Evolutionary conservation across 1,284 basidiomycete genomes (phyloP).

Genomic region (Cryptococcus sp.): DNA sequence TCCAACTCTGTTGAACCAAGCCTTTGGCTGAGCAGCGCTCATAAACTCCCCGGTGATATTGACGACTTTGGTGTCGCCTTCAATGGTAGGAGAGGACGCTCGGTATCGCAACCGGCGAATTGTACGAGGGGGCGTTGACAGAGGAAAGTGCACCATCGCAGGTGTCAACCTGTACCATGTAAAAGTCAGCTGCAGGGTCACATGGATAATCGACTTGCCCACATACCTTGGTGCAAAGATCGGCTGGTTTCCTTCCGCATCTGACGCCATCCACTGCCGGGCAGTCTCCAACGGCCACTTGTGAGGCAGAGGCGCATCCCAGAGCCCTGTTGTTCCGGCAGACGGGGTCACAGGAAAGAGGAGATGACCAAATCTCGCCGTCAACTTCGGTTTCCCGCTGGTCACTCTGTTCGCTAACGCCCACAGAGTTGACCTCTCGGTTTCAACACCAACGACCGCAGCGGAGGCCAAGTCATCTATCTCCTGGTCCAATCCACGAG

Average conservation of each 20-base stretch:
- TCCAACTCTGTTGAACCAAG: neutral
- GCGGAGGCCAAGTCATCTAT: conserved; percentile 4
- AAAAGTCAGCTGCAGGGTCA: neutral
- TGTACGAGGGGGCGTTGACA: neutral
- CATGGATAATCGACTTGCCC: neutral
- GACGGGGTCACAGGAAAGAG: conserved; percentile 6
- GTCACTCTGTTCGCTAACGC: neutral
- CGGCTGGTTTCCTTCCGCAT: neutral
- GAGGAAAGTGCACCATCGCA: conserved; percentile 14
- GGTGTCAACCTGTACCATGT: conserved; percentile 8
- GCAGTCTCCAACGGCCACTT: conserved; percentile 11
- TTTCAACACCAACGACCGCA: neutral
- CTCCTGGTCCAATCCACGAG: conserved; percentile 11
- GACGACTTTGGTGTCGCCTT: neutral
- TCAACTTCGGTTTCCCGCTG: neutral
- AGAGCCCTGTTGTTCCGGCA: conserved; percentile 6
- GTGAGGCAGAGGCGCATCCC: conserved; percentile 14
- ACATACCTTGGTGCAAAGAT: conserved; percentile 15
- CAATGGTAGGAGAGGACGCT: neutral
- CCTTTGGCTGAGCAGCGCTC: neutral
- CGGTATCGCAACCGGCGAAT: conserved; percentile 12
- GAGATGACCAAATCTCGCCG: conserved; percentile 11
- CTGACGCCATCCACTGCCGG: conserved; percentile 5
- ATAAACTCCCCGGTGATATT: conserved; percentile 6
- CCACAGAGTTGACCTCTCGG: neutral